Percentiles rank a stretch among this genome's conserved stretches.
Conservation (phyloP, 2,329 filamentous ascomycete genomes). For the Aureobasidium leucospermi region DNA sequence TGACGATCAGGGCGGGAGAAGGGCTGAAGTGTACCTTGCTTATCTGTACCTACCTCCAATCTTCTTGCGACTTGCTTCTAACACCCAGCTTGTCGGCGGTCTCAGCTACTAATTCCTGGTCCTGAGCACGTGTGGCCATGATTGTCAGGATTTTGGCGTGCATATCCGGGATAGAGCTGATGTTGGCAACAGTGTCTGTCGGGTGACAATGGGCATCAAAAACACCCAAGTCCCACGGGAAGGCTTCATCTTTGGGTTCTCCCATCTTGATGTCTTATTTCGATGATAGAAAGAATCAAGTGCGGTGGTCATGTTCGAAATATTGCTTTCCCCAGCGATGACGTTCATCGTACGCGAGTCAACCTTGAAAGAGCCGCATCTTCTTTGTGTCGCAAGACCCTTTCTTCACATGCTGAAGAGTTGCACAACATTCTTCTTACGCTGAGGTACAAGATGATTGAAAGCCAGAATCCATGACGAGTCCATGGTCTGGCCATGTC, state of each 20-base stretch:
- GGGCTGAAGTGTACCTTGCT: neutral
- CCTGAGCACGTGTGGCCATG: conserved; percentile 70
- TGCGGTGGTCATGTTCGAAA: neutral
- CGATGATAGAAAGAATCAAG: neutral
- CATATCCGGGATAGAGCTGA: conserved; percentile 56
- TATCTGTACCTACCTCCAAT: conserved; percentile 27
- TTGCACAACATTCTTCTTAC: neutral
- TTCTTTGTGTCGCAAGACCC: neutral
- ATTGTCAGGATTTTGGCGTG: conserved; percentile 58
- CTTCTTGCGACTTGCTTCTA: conserved; percentile 16
- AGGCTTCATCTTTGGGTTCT: conserved; percentile 23
- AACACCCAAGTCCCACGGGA: conserved; percentile 64
- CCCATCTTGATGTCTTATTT: conserved; percentile 15
- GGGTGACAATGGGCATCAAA: conserved; percentile 81
- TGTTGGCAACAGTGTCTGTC: conserved; percentile 64
- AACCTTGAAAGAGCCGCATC: neutral
- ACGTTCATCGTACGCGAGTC: neutral
- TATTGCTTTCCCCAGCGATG: neutral
- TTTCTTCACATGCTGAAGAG: neutral
- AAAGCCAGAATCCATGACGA: neutral
- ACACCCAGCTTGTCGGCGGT: conserved; percentile 52
- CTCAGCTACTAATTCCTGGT: conserved; percentile 63
- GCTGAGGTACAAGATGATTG: neutral
- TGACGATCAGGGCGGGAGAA: neutral
- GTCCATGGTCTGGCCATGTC: neutral